These are phyloP conservation scores for Eimeria falciformis DNA, from an alignment of 169 alveolate genomes.

Conservation along the genomic window DNA sequence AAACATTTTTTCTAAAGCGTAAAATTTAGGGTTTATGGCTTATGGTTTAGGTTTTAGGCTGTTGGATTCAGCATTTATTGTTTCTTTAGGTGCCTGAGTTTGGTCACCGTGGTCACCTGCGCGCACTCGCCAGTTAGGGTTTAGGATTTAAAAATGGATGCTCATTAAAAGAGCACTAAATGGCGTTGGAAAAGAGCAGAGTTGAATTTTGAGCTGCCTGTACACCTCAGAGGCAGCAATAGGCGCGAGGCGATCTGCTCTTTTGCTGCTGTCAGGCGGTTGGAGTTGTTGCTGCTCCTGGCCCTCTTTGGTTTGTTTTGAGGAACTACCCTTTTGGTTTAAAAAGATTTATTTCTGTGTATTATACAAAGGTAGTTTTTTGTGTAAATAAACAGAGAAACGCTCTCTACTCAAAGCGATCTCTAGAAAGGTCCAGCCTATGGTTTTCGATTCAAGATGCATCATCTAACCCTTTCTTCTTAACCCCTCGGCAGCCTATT, in stretches of 20 bases:
- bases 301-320: not conserved
- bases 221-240: not conserved
- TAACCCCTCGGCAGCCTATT: not conserved
- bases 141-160: not conserved
- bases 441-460: not conserved
- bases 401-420: too few species aligned
- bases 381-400: not conserved
- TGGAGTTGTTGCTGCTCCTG: too few species aligned
- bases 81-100: not conserved
- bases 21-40: slow-evolving; percentile 30
- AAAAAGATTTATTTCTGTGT: not conserved
- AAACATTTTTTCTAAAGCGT: too few species aligned
- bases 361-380: not conserved
- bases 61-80: not conserved
- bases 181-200: not conserved
- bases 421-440: not conserved
- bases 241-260: not conserved
- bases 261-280: not conserved
- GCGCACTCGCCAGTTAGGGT: too few species aligned
- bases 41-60: slow-evolving; percentile 41
- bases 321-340: not conserved
- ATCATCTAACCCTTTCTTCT: not conserved
- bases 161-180: not conserved
- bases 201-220: not conserved
- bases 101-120: too few species aligned